phyloP scores from a whole-genome alignment of 257 asterid genomes.

The Ilex aquifolium region DNA sequence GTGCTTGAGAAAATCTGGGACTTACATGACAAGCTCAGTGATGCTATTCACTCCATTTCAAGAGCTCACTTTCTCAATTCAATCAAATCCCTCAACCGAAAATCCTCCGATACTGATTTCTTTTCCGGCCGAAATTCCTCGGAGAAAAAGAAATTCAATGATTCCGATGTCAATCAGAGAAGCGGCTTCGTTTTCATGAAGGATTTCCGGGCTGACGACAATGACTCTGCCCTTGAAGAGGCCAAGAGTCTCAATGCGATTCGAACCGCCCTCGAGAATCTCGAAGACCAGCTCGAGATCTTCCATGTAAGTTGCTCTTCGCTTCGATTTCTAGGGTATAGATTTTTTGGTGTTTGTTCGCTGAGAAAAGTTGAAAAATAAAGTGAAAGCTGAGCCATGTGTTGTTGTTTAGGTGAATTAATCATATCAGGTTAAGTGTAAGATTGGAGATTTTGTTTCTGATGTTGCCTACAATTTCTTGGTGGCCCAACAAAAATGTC shows the following conservation, averaged over 20 bases:
- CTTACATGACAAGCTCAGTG: slow-evolving; percentile 95
- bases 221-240: slow-evolving; percentile 63
- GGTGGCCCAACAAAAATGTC: no score
- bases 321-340: not conserved
- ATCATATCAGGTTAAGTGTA: not conserved
- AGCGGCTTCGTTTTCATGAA: slow-evolving; percentile 71
- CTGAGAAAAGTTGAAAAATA: no score
- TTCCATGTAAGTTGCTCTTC: slow-evolving; percentile 45
- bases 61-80: slow-evolving; percentile 78
- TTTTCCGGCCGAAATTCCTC: slow-evolving; percentile 25
- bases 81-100: slow-evolving; percentile 39
- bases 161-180: slow-evolving; percentile 17
- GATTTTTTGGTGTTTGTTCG: not conserved
- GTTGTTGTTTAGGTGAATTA: not conserved
- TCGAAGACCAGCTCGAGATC: slow-evolving; percentile 94
- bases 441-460: not conserved
- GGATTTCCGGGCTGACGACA: slow-evolving; percentile 58
- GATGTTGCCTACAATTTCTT: no score
- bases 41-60: slow-evolving; percentile 85
- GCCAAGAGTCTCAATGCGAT: slow-evolving; percentile 84
- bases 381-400: not conserved
- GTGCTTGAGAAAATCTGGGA: slow-evolving; percentile 90
- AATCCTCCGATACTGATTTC: slow-evolving; percentile 30
- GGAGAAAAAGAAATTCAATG: slow-evolving; percentile 26
- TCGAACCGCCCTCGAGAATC: slow-evolving; percentile 87